These are phyloP conservation scores for Metschnikowia corniflorae DNA, from an alignment of 805 yeast species.

Conservation along the genomic window DNA sequence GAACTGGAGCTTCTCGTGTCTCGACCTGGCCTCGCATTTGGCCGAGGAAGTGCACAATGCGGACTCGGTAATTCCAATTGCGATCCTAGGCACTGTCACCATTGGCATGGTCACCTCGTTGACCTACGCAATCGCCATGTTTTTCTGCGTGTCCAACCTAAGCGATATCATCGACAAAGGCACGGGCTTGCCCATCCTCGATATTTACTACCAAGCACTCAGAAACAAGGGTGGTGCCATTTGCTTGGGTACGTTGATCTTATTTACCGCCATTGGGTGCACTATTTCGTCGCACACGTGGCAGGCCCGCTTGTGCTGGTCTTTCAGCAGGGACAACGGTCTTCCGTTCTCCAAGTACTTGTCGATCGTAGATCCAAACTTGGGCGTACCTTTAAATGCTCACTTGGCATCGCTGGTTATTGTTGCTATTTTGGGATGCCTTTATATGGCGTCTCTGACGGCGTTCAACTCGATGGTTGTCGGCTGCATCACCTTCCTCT, in stretches of 20 bases:
- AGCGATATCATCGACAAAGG: constrained; percentile 24
- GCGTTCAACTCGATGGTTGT: constrained; percentile 41
- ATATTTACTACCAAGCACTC: constrained; percentile 39
- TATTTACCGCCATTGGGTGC: constrained; percentile 36
- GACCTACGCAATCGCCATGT: constrained; percentile 39
- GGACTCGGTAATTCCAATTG: constrained; percentile 38
- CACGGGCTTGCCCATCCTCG: constrained; percentile 40
- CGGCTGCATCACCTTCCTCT: constrained; percentile 37
- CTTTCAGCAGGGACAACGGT: constrained; percentile 42
- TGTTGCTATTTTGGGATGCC: constrained; percentile 37
- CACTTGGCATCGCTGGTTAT: constrained; percentile 33
- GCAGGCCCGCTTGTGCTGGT: constrained; percentile 44
- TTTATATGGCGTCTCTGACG: constrained; percentile 33
- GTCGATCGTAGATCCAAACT: constrained; percentile 34
- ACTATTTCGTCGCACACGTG: constrained; percentile 41
- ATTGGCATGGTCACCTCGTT: constrained; percentile 39
- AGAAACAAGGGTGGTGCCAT: constrained; percentile 34
- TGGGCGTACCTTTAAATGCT: constrained; percentile 39
- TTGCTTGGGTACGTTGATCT: constrained; percentile 32
- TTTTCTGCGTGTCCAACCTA: constrained; percentile 35
- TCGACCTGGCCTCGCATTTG: constrained; percentile 41
- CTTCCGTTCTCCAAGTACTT: constrained; percentile 40
- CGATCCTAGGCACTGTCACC: constrained; percentile 38
- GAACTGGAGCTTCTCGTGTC: constrained; percentile 33
- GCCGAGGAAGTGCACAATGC: constrained; percentile 40